These are phyloP conservation scores for Botrytis aclada DNA, from an alignment of 2,329 filamentous ascomycete species.

Conservation along the genomic window DNA sequence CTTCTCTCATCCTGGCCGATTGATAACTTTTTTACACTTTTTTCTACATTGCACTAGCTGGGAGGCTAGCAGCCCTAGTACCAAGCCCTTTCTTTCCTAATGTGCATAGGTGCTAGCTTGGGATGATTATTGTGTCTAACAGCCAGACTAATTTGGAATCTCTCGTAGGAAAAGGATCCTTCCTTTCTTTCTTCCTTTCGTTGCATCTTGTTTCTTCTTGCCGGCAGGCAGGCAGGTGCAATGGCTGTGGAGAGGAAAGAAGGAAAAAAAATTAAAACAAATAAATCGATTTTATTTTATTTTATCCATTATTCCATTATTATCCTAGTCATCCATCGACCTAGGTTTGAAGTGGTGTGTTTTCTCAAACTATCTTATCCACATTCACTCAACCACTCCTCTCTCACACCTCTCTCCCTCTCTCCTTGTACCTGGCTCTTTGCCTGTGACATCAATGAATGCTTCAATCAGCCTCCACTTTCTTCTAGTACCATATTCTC, in stretches of 20 bases:
- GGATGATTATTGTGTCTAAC: background rate
- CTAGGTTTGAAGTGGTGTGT: background rate
- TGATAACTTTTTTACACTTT: background rate
- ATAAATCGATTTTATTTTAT: background rate
- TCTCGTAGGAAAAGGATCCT: background rate
- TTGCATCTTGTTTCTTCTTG: constrained; percentile 7
- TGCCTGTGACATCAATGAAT: constrained; percentile 21
- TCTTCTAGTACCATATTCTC: background rate
- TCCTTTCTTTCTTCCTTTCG: background rate
- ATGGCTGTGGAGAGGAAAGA: background rate
- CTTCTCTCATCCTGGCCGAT: background rate
- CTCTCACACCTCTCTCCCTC: background rate
- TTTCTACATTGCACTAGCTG: background rate
- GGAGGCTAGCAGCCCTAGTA: background rate
- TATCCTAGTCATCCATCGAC: background rate
- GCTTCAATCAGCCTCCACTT: constrained; percentile 17
- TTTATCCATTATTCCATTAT: too few relatives aligned
- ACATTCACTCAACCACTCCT: background rate
- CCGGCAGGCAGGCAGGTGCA: background rate
- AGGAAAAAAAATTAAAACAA: background rate
- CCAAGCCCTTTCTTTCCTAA: background rate
- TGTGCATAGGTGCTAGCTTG: background rate
- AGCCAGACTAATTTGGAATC: constrained; percentile 5
- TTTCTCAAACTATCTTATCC: constrained; percentile 1
- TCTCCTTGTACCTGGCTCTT: constrained; percentile 14